Percentiles rank a stretch among this genome's conserved stretches.
Conservation (phyloP, 768 basidiomycete species). For the Russula virescens region DNA sequence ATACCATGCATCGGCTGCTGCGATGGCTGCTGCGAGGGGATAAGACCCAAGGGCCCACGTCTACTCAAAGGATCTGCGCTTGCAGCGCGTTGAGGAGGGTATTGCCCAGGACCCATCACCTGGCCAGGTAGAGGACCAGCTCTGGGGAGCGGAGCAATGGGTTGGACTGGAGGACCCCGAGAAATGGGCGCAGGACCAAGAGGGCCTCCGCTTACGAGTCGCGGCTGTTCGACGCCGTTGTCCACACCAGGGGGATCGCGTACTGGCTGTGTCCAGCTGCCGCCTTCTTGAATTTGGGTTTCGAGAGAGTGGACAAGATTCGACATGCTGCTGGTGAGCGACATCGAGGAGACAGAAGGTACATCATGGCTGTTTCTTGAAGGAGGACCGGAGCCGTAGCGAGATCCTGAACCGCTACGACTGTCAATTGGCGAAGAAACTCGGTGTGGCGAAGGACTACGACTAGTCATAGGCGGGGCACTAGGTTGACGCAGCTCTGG, state of each 20-base stretch:
- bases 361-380: slow-evolving; percentile 19
- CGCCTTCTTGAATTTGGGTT: slow-evolving; percentile 30
- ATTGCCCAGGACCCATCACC: slow-evolving; percentile 22
- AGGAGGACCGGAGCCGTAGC: slow-evolving; percentile 8
- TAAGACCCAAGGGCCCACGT: slow-evolving; percentile 9
- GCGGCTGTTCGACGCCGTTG: not conserved
- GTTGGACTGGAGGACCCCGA: not conserved
- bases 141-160: slow-evolving; percentile 3
- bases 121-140: slow-evolving; percentile 3
- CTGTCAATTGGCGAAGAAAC: slow-evolving; percentile 23
- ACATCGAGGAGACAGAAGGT: not conserved
- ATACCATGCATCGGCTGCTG: slow-evolving; percentile 6
- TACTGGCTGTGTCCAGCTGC: slow-evolving; percentile 20
- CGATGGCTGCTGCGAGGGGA: not conserved
- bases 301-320: slow-evolving; percentile 29
- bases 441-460: slow-evolving; percentile 27
- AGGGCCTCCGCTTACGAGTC: not conserved
- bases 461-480: slow-evolving; percentile 4
- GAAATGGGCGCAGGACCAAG: not conserved
- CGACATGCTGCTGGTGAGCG: slow-evolving; percentile 25
- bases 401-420: not conserved
- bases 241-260: slow-evolving; percentile 22
- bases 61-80: slow-evolving; percentile 16
- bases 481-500: slow-evolving; percentile 18
- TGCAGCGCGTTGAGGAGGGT: slow-evolving; percentile 18